Evolutionary conservation across 768 basidiomycete species (phyloP).

Genomic region (Obba rivulosa): DNA sequence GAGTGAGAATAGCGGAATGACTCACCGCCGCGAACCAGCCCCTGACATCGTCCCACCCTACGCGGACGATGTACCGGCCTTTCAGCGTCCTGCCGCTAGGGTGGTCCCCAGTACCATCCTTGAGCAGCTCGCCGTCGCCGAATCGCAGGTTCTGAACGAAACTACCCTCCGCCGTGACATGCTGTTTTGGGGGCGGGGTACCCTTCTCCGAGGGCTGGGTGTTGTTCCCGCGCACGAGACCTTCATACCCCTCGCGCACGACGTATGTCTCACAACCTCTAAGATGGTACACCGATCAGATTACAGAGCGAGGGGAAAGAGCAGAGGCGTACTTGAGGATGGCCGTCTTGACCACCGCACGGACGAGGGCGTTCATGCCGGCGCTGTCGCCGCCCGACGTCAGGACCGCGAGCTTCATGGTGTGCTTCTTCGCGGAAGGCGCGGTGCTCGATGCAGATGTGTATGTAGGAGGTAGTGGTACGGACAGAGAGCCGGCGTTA

Average conservation of each 20-base stretch:
- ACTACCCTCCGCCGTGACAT: slow-evolving; percentile 23
- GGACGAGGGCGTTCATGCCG: slow-evolving; percentile 95
- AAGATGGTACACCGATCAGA: slow-evolving; percentile 1
- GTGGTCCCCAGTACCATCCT: slow-evolving; percentile 78
- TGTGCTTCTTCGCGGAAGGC: background rate
- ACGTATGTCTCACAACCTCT: slow-evolving; percentile 97
- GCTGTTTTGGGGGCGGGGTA: slow-evolving; percentile 15
- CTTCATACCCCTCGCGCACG: slow-evolving; percentile 97
- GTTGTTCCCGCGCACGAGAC: slow-evolving; percentile 89
- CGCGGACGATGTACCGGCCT: slow-evolving; percentile 88
- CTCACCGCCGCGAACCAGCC: slow-evolving; percentile 89
- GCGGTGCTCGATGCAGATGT: background rate
- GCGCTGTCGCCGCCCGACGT: slow-evolving; percentile 98
- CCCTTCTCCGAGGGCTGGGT: slow-evolving; percentile 19
- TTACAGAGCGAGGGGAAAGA: background rate
- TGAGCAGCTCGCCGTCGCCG: slow-evolving; percentile 72
- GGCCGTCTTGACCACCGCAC: slow-evolving; percentile 87
- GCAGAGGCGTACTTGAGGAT: slow-evolving; percentile 69
- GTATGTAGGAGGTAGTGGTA: background rate
- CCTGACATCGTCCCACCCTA: slow-evolving; percentile 97
- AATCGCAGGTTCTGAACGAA: slow-evolving; percentile 76
- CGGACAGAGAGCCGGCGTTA: too few species aligned
- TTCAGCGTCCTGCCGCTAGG: slow-evolving; percentile 67
- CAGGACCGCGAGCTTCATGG: slow-evolving; percentile 88
- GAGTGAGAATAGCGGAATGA: slow-evolving; percentile 1